Percentiles rank a stretch among this genome's conserved stretches.
Conservation (phyloP, 345 rosid species). For the Arabis alpina region DNA sequence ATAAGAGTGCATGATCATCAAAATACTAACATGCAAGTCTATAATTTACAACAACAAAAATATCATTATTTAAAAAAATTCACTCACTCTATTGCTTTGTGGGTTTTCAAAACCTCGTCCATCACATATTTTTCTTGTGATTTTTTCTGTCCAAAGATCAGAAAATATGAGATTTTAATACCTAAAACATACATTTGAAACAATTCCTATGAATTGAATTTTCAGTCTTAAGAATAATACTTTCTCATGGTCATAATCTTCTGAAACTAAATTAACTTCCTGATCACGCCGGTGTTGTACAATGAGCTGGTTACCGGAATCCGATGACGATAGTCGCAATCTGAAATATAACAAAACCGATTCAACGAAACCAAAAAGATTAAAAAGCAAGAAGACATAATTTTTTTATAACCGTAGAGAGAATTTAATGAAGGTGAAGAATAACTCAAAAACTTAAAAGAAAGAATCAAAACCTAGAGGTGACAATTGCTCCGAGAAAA, state of each 20-base stretch:
- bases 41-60: not conserved
- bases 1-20: conserved; percentile 27
- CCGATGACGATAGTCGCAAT: conserved; percentile 33
- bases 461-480: conserved; percentile 57
- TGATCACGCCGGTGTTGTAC: conserved; percentile 62
- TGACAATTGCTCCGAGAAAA: conserved; percentile 73
- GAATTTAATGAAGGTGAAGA: not conserved
- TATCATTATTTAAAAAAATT: not conserved
- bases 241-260: conserved; percentile 56
- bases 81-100: conserved; percentile 87
- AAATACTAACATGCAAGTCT: conserved; percentile 11
- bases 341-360: conserved; percentile 11
- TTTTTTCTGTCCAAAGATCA: conserved; percentile 28
- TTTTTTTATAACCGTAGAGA: not conserved
- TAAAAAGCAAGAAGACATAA: conserved; percentile 1
- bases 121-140: conserved; percentile 51
- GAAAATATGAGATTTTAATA: not conserved
- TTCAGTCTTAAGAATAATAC: conserved; percentile 41
- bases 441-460: not conserved
- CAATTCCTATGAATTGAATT: not conserved
- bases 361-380: not conserved
- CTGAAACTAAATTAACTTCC: conserved; percentile 56
- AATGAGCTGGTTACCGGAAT: conserved; percentile 57
- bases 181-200: not conserved
- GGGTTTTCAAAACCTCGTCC: conserved; percentile 70